Percentiles rank a stretch among this genome's conserved stretches.
Evolutionary conservation across 2,329 filamentous ascomycete genomes (phyloP).

Genomic region (Curvularia sp.): DNA sequence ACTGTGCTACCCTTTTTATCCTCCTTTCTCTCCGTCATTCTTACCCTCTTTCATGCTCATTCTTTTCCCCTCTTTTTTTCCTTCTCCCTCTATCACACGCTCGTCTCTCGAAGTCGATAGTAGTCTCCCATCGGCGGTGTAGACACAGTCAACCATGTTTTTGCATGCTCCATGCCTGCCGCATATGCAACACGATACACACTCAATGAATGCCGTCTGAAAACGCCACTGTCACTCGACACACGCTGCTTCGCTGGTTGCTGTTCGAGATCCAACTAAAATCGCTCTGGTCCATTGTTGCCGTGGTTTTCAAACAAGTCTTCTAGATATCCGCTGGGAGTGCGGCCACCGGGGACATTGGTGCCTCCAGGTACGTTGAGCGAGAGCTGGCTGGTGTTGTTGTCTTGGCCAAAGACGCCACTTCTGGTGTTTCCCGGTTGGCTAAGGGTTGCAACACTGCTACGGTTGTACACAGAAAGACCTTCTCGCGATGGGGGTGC

Average conservation of each 20-base stretch:
- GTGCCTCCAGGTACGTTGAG: slow-evolving; percentile 62
- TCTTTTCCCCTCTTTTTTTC: background rate
- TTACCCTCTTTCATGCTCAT: background rate
- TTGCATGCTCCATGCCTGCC: slow-evolving; percentile 1
- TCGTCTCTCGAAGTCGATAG: slow-evolving; percentile 1
- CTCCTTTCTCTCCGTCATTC: background rate
- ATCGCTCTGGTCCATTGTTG: slow-evolving; percentile 43
- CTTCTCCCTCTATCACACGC: background rate
- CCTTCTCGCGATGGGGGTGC: slow-evolving; percentile 45
- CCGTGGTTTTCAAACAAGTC: slow-evolving; percentile 82
- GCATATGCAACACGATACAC: slow-evolving; percentile 6
- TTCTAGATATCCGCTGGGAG: slow-evolving; percentile 88
- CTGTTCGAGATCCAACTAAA: slow-evolving; percentile 35
- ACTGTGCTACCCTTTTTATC: slow-evolving; percentile 2
- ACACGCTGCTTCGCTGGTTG: slow-evolving; percentile 12
- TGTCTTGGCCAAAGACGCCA: slow-evolving; percentile 38
- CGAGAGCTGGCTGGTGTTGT: slow-evolving; percentile 67
- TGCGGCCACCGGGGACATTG: slow-evolving; percentile 66
- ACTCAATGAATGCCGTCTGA: background rate
- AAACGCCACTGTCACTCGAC: slow-evolving; percentile 7
- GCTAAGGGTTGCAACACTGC: slow-evolving; percentile 46
- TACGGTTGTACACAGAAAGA: slow-evolving; percentile 44
- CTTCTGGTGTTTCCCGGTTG: slow-evolving; percentile 44
- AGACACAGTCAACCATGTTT: slow-evolving; percentile 4
- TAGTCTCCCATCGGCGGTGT: slow-evolving; percentile 1